phyloP scores from a whole-genome alignment of 306 rosid genomes.

The Elaeagnus macrophylla region DNA sequence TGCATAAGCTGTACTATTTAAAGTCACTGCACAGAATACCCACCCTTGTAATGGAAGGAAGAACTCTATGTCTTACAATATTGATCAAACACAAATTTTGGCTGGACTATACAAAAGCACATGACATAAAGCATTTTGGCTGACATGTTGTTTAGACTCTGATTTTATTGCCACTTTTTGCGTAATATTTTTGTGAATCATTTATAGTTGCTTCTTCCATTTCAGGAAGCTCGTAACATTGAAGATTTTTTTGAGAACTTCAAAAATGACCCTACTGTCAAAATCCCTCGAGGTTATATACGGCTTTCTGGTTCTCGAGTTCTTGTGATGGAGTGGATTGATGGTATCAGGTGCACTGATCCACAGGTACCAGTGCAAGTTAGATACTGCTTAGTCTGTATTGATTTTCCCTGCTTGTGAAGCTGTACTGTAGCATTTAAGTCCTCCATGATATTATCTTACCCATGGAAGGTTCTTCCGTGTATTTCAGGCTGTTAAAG shows the following conservation, averaged over 20 bases:
- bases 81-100: neutral
- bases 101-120: slow-evolving; percentile 3
- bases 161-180: neutral
- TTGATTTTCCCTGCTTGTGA: slow-evolving; percentile 1
- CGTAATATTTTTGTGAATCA: neutral
- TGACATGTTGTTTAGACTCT: neutral
- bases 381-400: slow-evolving; percentile 13
- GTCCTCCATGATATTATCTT: slow-evolving; percentile 6
- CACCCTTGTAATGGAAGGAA: neutral
- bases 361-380: slow-evolving; percentile 61
- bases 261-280: slow-evolving; percentile 84
- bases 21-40: neutral
- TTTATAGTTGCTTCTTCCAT: slow-evolving; percentile 11
- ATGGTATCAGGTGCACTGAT: slow-evolving; percentile 91
- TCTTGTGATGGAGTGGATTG: slow-evolving; percentile 99
- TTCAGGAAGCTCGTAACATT: slow-evolving; percentile 93
- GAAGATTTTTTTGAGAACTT: slow-evolving; percentile 94
- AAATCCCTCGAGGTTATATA: slow-evolving; percentile 85
- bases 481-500: slow-evolving; percentile 69
- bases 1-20: neutral
- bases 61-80: neutral
- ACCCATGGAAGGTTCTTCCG: slow-evolving; percentile 18
- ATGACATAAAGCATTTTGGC: slow-evolving; percentile 1
- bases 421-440: neutral
- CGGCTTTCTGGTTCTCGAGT: slow-evolving; percentile 76